Percentiles rank a stretch among this genome's conserved stretches.
These are phyloP conservation scores for Hortiboletus rubellus DNA, from an alignment of 1,284 basidiomycete species.

Conservation along the genomic window DNA sequence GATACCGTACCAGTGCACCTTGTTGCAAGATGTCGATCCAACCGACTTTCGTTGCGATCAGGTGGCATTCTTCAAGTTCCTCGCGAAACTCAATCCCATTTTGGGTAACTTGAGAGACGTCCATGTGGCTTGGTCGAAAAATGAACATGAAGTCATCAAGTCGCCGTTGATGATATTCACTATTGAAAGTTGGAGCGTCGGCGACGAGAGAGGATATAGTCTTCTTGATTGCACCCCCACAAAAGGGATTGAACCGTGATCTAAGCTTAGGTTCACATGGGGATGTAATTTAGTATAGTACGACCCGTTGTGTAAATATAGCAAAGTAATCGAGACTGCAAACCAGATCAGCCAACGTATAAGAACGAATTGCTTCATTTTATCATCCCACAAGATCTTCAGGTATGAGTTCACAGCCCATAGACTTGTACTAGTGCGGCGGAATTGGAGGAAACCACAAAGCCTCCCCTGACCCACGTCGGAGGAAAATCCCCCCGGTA, in stretches of 20 bases:
- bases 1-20: conserved; percentile 38
- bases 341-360: background rate
- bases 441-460: conserved; percentile 10
- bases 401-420: conserved; percentile 13
- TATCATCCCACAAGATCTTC: conserved; percentile 11
- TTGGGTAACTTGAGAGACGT: conserved; percentile 43
- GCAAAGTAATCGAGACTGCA: background rate
- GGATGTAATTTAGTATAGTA: background rate
- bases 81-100: conserved; percentile 42
- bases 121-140: conserved; percentile 26
- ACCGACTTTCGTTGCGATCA: conserved; percentile 43
- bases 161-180: conserved; percentile 32
- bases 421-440: background rate
- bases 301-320: background rate
- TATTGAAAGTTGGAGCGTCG: conserved; percentile 34
- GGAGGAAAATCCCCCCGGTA: conserved; percentile 10
- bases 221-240: conserved; percentile 21
- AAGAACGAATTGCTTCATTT: conserved; percentile 12
- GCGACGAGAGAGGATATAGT: conserved; percentile 21
- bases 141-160: conserved; percentile 21
- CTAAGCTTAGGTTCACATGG: background rate
- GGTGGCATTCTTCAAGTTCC: conserved; percentile 40
- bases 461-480: conserved; percentile 6
- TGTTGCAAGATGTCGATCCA: conserved; percentile 46
- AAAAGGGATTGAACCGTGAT: background rate